phyloP scores from a whole-genome alignment of 179 eudicot species.

The Silene coronaria region DNA sequence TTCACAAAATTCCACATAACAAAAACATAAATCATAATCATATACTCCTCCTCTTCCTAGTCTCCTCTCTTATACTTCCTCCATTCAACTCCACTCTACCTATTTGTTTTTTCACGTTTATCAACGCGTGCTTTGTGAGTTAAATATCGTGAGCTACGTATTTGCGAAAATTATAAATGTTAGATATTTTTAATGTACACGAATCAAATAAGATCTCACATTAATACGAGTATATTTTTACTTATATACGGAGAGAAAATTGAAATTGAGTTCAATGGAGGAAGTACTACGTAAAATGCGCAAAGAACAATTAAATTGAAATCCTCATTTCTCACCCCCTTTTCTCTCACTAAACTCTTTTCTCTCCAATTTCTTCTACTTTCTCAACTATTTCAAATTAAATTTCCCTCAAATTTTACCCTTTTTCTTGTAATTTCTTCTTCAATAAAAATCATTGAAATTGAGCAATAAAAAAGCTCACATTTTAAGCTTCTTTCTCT shows the following conservation, averaged over 20 bases:
- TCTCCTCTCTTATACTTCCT: not conserved
- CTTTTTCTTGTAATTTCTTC: not conserved
- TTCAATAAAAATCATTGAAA: slow-evolving; percentile 8
- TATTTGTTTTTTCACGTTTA: too few relatives aligned
- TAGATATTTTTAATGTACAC: too few relatives aligned
- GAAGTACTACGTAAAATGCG: slow-evolving; percentile 9
- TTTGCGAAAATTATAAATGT: too few relatives aligned
- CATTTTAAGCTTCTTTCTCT: slow-evolving; percentile 11
- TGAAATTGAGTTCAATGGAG: too few relatives aligned
- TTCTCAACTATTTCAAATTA: slow-evolving; percentile 1
- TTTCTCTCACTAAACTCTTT: slow-evolving; percentile 7
- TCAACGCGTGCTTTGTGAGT: too few relatives aligned
- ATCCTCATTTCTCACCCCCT: not conserved
- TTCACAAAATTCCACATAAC: not conserved
- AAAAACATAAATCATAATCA: not conserved
- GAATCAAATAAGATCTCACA: too few relatives aligned
- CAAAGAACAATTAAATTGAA: not conserved
- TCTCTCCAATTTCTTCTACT: slow-evolving; percentile 23
- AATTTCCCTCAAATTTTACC: not conserved
- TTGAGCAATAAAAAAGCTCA: not conserved
- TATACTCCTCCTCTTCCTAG: not conserved
- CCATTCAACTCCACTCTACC: too few relatives aligned
- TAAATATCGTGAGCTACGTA: too few relatives aligned
- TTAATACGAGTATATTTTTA: too few relatives aligned
- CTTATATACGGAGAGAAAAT: too few relatives aligned